Base-by-base conservation (phyloP, 441 rosid genomes). In the Melianthus villosus region DNA sequence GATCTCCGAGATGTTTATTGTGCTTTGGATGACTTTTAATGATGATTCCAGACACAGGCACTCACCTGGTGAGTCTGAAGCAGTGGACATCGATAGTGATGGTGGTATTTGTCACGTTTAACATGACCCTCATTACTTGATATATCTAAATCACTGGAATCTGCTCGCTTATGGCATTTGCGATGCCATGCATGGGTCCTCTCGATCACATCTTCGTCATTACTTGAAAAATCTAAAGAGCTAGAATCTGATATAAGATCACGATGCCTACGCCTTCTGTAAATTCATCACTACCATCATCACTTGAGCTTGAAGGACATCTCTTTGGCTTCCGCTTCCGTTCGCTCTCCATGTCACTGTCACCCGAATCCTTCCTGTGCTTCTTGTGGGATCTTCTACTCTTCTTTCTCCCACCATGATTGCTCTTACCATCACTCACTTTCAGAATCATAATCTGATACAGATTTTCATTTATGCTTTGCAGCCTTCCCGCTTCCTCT, bases 331-430 rank as follows among this genome's bases (percentile, higher is more conserved):
- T 75, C 31, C 50, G 45, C 61, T 58, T 71, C n/a, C 66, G 60
- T 50, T 62, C 79, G 26, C 68, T 80, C 59, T 50, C 65, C 63
- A 26, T 73, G 59, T 67, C 91, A 54, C 46, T 43, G 49, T 73
- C 79, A 50, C 65, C 68, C 8, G 75, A 73, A 47, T 59, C 77
- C 66, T 65, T 75, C 37, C 67, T 63, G 53, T 69, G 80, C 59
- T 71, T 80, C 57, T 58, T 59, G 65, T 60, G 81, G 28, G 62
- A n/a, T n/a, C n/a, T n/a, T n/a, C n/a, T n/a, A n/a, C n/a, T n/a
- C n/a, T n/a, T n/a, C n/a, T n/a, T n/a, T n/a, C n/a, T n/a, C n/a
- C n/a, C n/a, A n/a, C n/a, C n/a, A n/a, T n/a, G n/a, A n/a, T n/a
- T n/a, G n/a, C n/a, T n/a, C n/a, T n/a, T n/a, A n/a, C n/a, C n/a